These are phyloP conservation scores for Solanum hybrid DNA, from an alignment of 305 asterid species.

Conservation along the genomic window DNA sequence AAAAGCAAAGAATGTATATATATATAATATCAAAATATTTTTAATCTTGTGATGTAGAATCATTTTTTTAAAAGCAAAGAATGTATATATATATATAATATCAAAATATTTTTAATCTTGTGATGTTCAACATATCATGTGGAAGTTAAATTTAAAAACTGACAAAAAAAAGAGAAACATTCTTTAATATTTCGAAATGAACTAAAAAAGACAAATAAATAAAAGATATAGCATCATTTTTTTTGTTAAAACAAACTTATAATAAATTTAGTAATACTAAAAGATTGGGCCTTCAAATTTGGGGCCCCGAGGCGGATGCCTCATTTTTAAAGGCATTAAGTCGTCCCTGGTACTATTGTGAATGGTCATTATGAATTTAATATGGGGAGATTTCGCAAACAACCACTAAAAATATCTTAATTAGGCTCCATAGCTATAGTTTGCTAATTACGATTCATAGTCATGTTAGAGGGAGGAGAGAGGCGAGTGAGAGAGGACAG, in stretches of 20 bases:
- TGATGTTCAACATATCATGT: not conserved
- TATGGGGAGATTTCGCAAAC: not conserved
- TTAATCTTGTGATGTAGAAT: too few species aligned
- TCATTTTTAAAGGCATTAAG: not conserved
- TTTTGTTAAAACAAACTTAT: not conserved
- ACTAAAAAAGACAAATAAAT: not conserved
- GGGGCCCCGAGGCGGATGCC: not conserved
- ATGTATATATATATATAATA: too few species aligned
- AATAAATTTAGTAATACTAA: not conserved
- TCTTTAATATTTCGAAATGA: too few species aligned
- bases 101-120: too few species aligned
- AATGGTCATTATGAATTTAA: not conserved
- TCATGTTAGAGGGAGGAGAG: not conserved
- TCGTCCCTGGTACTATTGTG: not conserved
- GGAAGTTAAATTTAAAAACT: not conserved
- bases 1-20: too few species aligned
- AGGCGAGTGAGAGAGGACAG: not conserved
- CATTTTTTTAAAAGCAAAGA: too few species aligned
- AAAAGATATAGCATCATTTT: not conserved
- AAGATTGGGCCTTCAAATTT: not conserved
- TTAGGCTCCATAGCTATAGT: too few species aligned
- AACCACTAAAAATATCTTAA: not conserved
- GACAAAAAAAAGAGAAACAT: too few species aligned
- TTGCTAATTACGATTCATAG: not conserved
- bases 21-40: too few species aligned